A percentile compares a stretch with the other conserved stretches of the same genome.
These are phyloP conservation scores for Geranomyces michiganensis DNA, from an alignment of 192 early-diverging fungal species.

Conservation along the genomic window DNA sequence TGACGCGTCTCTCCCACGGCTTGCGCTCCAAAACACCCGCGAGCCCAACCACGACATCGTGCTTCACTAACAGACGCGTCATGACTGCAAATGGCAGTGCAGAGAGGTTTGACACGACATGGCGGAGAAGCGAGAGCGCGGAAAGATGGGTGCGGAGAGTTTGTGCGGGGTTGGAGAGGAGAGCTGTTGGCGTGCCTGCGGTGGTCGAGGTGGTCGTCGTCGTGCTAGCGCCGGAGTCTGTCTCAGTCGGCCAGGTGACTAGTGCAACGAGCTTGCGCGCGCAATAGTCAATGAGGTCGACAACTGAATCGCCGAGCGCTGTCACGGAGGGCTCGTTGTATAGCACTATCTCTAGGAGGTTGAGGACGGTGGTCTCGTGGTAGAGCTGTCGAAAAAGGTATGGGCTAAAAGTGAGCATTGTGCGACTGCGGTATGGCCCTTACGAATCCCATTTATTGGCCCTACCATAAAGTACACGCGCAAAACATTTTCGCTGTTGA, in stretches of 20 bases:
- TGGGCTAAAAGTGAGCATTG: too few relatives aligned
- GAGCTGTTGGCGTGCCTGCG: neutral
- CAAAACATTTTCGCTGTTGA: slow-evolving; percentile 31
- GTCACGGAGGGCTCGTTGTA: slow-evolving; percentile 36
- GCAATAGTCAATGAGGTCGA: slow-evolving; percentile 53
- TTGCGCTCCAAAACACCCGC: slow-evolving; percentile 44
- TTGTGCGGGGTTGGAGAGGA: neutral
- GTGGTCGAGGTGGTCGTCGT: neutral
- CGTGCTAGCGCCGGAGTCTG: neutral
- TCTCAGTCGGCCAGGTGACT: slow-evolving; percentile 26
- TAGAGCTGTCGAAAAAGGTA: slow-evolving; percentile 47
- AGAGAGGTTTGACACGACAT: slow-evolving; percentile 39
- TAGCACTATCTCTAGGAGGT: slow-evolving; percentile 55
- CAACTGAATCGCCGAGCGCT: slow-evolving; percentile 38
- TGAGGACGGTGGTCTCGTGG: slow-evolving; percentile 57
- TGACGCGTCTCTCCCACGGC: slow-evolving; percentile 40
- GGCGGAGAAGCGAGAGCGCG: slow-evolving; percentile 46
- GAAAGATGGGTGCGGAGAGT: slow-evolving; percentile 5
- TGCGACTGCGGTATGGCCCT: too few relatives aligned
- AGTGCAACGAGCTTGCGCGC: slow-evolving; percentile 41
- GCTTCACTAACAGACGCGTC: slow-evolving; percentile 37
- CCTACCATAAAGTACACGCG: slow-evolving; percentile 51
- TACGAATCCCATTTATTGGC: too few relatives aligned
- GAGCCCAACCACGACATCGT: slow-evolving; percentile 41
- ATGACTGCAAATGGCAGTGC: slow-evolving; percentile 42